Conservation (phyloP, 805 yeast genomes). For the Cyberlindnera sargentensis region DNA sequence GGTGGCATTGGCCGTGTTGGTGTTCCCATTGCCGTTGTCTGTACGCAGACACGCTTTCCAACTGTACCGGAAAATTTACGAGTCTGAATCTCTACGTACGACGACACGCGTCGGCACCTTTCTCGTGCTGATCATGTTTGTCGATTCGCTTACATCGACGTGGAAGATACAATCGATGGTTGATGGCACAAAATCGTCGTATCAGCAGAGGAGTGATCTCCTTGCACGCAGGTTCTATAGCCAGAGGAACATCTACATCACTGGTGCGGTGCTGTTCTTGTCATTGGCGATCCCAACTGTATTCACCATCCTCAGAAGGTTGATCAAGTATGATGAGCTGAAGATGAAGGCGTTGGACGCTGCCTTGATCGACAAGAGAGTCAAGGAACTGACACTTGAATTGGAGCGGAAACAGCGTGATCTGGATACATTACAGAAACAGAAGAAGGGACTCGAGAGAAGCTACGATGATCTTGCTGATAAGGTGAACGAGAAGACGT, state of each 20-base stretch:
- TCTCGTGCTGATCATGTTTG: conserved; percentile 42
- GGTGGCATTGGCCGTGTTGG: conserved; percentile 38
- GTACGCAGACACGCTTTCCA: conserved; percentile 38
- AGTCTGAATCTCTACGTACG: conserved; percentile 37
- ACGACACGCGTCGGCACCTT: conserved; percentile 34
- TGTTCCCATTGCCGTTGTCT: conserved; percentile 48
- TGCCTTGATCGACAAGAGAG: conserved; percentile 8
- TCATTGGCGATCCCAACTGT: conserved; percentile 48
- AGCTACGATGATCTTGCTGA: conserved; percentile 39
- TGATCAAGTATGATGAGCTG: conserved; percentile 40
- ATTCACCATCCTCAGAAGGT: conserved; percentile 42
- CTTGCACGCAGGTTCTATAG: conserved; percentile 55
- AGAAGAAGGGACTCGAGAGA: conserved; percentile 43
- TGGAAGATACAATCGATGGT: conserved; percentile 15
- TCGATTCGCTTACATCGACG: conserved; percentile 46
- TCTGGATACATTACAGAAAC: conserved; percentile 41
- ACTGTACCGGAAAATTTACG: conserved; percentile 28
- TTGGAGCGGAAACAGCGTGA: conserved; percentile 36
- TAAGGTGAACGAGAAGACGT: conserved; percentile 9
- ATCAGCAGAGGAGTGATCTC: conserved; percentile 37
- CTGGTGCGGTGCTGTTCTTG: conserved; percentile 56
- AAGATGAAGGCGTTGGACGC: conserved; percentile 16
- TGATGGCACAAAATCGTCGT: conserved; percentile 17
- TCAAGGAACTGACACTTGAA: conserved; percentile 29
- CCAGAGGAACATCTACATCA: conserved; percentile 55